phyloP scores from a whole-genome alignment of 2,329 filamentous ascomycete genomes.

The Dactylonectria estremocensis region DNA sequence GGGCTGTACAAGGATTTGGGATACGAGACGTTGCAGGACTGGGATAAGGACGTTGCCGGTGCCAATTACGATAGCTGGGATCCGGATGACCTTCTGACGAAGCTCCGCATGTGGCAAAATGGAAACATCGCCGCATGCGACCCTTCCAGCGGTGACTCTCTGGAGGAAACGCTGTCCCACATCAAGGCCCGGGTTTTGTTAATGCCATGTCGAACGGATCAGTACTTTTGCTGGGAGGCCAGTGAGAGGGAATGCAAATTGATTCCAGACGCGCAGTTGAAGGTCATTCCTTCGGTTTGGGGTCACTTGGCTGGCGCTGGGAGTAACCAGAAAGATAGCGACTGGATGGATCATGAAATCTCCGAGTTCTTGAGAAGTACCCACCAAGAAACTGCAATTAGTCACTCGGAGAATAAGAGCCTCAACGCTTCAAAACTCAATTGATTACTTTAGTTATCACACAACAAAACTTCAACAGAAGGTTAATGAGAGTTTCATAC shows the following conservation, averaged over 20 bases:
- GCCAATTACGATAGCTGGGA: conserved; percentile 57
- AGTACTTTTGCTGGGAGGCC: conserved; percentile 71
- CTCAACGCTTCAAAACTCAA: neutral
- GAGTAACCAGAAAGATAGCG: conserved; percentile 46
- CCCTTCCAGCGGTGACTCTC: conserved; percentile 47
- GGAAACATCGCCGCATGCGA: conserved; percentile 53
- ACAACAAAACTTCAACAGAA: neutral
- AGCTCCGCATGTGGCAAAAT: conserved; percentile 62
- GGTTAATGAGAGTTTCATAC: too few relatives aligned
- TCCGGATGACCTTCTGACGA: conserved; percentile 59
- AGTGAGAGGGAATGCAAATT: conserved; percentile 51
- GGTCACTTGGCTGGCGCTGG: conserved; percentile 56
- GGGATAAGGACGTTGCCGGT: conserved; percentile 50
- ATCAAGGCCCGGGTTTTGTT: conserved; percentile 76
- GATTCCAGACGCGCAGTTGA: conserved; percentile 49
- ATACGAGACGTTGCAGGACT: conserved; percentile 56
- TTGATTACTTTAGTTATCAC: neutral
- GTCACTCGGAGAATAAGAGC: neutral
- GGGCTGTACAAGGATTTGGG: conserved; percentile 56
- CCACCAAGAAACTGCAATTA: neutral
- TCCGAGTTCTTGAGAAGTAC: conserved; percentile 42
- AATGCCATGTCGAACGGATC: conserved; percentile 73
- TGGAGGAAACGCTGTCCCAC: conserved; percentile 68
- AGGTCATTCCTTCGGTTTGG: conserved; percentile 55
- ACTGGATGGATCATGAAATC: conserved; percentile 53